Evolutionary conservation across 805 yeast genomes (phyloP).

Genomic region (Kazachstania psychrophila): DNA sequence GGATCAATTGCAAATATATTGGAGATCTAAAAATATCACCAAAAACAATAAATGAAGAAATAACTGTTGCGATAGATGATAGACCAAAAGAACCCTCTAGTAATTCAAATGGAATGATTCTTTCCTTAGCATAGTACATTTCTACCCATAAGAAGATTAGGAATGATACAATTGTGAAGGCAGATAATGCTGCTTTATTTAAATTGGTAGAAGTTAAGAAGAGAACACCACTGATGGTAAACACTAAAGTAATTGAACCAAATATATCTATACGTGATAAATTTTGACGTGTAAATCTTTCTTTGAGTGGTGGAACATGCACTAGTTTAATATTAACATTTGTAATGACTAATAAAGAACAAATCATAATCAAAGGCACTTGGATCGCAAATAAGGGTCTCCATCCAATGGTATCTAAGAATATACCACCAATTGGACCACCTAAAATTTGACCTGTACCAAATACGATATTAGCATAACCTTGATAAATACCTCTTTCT

Average conservation of each 20-base stretch:
- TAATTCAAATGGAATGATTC: conserved; percentile 50
- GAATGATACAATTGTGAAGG: conserved; percentile 27
- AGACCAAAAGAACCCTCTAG: conserved; percentile 47
- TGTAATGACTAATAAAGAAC: conserved; percentile 32
- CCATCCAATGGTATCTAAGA: conserved; percentile 57
- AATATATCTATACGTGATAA: conserved; percentile 53
- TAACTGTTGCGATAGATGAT: conserved; percentile 43
- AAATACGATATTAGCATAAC: conserved; percentile 66
- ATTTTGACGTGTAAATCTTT: conserved; percentile 37
- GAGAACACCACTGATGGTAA: conserved; percentile 38
- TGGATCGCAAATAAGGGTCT: conserved; percentile 45
- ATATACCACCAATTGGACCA: conserved; percentile 55
- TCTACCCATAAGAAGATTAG: conserved; percentile 30
- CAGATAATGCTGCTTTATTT: conserved; percentile 31
- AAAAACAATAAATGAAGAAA: conserved; percentile 33
- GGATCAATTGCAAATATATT: conserved; percentile 45
- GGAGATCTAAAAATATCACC: conserved; percentile 51
- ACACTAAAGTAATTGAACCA: conserved; percentile 57
- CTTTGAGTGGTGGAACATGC: conserved; percentile 42
- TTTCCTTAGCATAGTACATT: conserved; percentile 35
- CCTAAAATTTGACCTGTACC: conserved; percentile 70
- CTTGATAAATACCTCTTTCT: conserved; percentile 75
- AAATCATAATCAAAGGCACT: conserved; percentile 36
- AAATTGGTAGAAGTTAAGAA: conserved; percentile 43
- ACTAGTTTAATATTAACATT: conserved; percentile 35